Evolutionary conservation across 129 eudicot species (phyloP), one percentile per base, ranked within the genome.

Genomic region (Saposhnikovia divaricata): DNA sequence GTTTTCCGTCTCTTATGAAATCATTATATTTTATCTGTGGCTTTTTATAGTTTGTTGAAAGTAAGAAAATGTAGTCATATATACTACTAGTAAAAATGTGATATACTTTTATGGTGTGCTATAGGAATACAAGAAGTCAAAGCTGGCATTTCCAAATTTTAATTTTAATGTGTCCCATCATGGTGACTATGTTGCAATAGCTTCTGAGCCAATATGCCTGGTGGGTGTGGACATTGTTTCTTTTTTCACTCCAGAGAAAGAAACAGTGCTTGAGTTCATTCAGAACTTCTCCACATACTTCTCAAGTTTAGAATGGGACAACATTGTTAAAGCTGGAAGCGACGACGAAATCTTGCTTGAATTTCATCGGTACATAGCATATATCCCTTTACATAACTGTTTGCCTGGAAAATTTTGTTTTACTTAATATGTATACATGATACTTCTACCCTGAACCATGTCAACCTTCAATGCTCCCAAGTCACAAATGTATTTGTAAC

Each of bases 121-220:
- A 37, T 79, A 90, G 93, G 93, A 82, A 59, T 46, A 34, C 77
- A 84, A 87, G 79, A 50, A 84, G 50, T 28, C 57, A 79, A 77
- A 77, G 51, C 61, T 37, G 65, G 80, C 74, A 47, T 86, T 89
- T 79, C 97, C 96, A 44, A 93, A 93, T 84, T 91, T 93, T 77
- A 91, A 93, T 79, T 93, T 89, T 71, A 93, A 89, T 82, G 95
- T 82, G 75, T 91, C 97, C 14, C 98, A 93, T 83, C 97, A 93
- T 80, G 98, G 98, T 88, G 96, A 93, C 79, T 91, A 85, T 78
- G 98, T 93, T 61, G 98, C 96, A 8, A 93, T 93, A 74, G 97
- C 97, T 80, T 93, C 98, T 74, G 97, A 93, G 83, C 95, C 97
- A 70, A 75, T 91, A 40, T 93, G 93, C 90, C 84, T 93, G 75